A percentile compares a stretch with the other conserved stretches of the same genome.
These are phyloP conservation scores for Cyberlindnera petersonii DNA, from an alignment of 805 yeast species.

Conservation along the genomic window DNA sequence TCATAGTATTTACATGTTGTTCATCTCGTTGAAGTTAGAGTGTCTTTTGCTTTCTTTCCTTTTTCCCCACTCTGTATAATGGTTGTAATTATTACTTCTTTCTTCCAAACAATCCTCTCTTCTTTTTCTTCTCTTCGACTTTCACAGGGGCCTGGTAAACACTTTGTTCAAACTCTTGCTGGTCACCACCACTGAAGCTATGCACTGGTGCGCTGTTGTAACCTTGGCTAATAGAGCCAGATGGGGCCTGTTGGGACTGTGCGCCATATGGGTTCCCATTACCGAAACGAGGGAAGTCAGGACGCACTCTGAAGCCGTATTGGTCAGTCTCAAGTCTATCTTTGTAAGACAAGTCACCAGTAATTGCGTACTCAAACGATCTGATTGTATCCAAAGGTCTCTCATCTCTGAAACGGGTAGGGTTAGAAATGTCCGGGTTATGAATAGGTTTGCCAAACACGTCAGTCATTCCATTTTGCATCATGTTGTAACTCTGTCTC, in stretches of 20 bases:
- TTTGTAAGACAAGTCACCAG: constrained; percentile 77
- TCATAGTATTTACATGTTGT: too few species aligned
- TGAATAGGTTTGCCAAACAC: constrained; percentile 79
- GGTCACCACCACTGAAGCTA: constrained; percentile 30
- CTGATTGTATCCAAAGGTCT: constrained; percentile 96
- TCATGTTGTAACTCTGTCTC: constrained; percentile 30
- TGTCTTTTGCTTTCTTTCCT: too few species aligned
- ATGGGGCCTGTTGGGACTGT: neutral
- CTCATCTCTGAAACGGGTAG: constrained; percentile 89
- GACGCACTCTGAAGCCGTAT: constrained; percentile 84
- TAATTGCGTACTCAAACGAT: constrained; percentile 87
- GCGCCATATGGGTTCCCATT: constrained; percentile 34
- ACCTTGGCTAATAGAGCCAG: constrained; percentile 7
- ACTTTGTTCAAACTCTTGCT: constrained; percentile 56
- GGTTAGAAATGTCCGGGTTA: constrained; percentile 86
- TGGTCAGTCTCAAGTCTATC: constrained; percentile 77
- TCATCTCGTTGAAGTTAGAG: too few species aligned
- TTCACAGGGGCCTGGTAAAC: constrained; percentile 56
- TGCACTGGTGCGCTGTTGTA: constrained; percentile 26
- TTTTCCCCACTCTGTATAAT: too few species aligned
- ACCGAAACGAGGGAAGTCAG: constrained; percentile 58
- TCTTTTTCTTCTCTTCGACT: constrained; percentile 58
- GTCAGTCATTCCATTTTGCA: constrained; percentile 61
- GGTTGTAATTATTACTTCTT: too few species aligned
- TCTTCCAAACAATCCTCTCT: constrained; percentile 76